Evolutionary conservation across 192 early-diverging fungal genomes (phyloP), one percentile per base, ranked within the genome.

Genomic region (Geosiphon pyriformis): DNA sequence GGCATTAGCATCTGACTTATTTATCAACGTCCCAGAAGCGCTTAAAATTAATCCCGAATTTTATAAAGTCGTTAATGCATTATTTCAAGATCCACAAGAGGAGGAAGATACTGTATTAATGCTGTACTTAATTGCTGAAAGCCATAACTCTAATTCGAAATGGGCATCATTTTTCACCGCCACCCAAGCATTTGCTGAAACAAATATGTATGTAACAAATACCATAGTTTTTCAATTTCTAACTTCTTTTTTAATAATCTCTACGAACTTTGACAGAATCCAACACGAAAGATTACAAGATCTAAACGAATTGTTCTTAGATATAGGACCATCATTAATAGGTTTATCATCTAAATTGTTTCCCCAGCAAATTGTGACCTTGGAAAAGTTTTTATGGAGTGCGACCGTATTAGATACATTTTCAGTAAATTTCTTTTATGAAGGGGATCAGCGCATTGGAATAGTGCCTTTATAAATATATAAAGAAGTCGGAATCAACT

Each of bases 381-480:
- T 56, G 0, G 29, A 56, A 26, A 56, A 56, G 17, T 56, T 56
- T 26, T 4, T 56, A 30, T 56, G 54, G 54, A 17, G 26, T 4
- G 18, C 54, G 31, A 26, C 17, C 18, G 18, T 56, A 15, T 56
- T 56, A 8, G 54, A 56, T 0, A 56, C 17, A 26, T 56, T 22
- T 4, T 26, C 10, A 2, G 18, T 56, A 17, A 56, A 22, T 56
- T 29, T 56, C 4, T 6, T 15, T 56, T 30, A n/a, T 17, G 8
- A 25, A 8, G 15, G 15, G 18, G 20, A 31, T 4, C 7, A 17
- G 7, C 18, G 1, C 31, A 0, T 29, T n/a, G 54, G 54, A 26
- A 56, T 56, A 17, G 26, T 56, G 26, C 54, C 54, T 11, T 56
- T 56, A 4, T 56, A 56, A 56, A n/a, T n/a, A n/a, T n/a, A n/a